These are phyloP conservation scores for Tylopilus sp. DNA, from an alignment of 768 basidiomycete genomes.

Conservation along the genomic window DNA sequence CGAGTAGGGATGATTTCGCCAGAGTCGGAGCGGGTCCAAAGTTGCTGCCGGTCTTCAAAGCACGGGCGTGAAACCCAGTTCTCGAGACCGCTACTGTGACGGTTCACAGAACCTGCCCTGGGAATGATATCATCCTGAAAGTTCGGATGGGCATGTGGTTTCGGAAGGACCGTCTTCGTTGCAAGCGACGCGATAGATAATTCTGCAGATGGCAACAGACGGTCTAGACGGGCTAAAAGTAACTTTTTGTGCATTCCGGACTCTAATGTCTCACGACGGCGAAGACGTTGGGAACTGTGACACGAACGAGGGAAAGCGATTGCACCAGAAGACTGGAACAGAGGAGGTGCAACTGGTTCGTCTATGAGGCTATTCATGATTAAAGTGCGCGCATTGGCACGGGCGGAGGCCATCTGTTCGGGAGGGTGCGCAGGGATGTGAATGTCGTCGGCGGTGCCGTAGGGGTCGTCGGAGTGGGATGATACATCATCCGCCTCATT, in stretches of 20 bases:
- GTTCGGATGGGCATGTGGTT: conserved; percentile 33
- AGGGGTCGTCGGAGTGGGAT: conserved; percentile 37
- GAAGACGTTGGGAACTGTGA: conserved; percentile 38
- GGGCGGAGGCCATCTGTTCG: conserved; percentile 31
- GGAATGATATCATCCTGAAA: conserved; percentile 27
- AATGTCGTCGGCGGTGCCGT: conserved; percentile 19
- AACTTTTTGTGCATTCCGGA: conserved; percentile 47
- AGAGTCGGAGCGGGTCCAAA: conserved; percentile 47
- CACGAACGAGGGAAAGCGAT: conserved; percentile 56
- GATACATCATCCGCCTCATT: conserved; percentile 34
- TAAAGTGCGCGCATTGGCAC: conserved; percentile 39
- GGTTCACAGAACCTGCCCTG: conserved; percentile 10
- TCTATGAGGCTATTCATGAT: conserved; percentile 46
- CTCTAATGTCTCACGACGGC: conserved; percentile 39
- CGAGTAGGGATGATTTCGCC: conserved; percentile 34
- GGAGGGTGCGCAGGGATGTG: conserved; percentile 15
- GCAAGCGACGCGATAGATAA: conserved; percentile 44
- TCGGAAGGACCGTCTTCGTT: conserved; percentile 28
- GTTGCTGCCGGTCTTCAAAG: conserved; percentile 66
- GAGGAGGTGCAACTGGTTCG: conserved; percentile 43
- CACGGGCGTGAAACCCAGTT: conserved; percentile 72
- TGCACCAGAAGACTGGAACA: conserved; percentile 37
- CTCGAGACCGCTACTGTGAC: conserved; percentile 52
- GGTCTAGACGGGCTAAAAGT: conserved; percentile 45
- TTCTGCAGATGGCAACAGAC: conserved; percentile 40